Percentiles rank a stretch among this genome's conserved stretches.
Conservation (phyloP, 192 early-diverging fungal species). For the Gorgonomyces haynaldii region DNA sequence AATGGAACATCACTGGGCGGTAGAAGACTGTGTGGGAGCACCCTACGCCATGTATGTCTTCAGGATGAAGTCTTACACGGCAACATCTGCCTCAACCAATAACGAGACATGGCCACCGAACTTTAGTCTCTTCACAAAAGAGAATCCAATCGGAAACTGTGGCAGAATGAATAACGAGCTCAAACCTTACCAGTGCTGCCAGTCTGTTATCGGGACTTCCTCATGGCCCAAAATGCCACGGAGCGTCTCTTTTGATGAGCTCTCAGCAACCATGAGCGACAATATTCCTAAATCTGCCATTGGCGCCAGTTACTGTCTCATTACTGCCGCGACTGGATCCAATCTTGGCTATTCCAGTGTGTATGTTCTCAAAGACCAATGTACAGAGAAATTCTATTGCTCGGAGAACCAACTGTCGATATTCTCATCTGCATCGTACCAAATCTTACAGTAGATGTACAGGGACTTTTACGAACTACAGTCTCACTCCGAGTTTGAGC, state of each 20-base stretch:
- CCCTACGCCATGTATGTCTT: not conserved
- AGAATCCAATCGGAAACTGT: not conserved
- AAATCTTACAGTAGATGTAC: too few species aligned
- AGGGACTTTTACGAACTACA: too few species aligned
- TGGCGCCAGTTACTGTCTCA: not conserved
- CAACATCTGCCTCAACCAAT: not conserved
- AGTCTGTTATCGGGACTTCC: too few species aligned
- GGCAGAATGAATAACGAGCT: slow-evolving; percentile 8
- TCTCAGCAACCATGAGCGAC: not conserved
- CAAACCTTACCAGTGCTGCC: slow-evolving; percentile 8
- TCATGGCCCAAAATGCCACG: too few species aligned
- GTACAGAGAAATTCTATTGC: not conserved
- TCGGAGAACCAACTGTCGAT: too few species aligned
- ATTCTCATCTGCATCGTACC: too few species aligned
- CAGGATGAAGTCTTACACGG: not conserved
- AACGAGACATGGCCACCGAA: slow-evolving; percentile 4
- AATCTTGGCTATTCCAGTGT: not conserved
- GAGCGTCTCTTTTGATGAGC: slow-evolving; percentile 3
- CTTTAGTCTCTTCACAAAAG: not conserved
- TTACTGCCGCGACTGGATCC: not conserved
- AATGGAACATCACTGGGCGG: not conserved
- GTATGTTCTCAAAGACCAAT: not conserved
- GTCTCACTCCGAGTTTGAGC: too few species aligned
- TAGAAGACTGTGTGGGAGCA: not conserved
- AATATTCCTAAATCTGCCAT: slow-evolving; percentile 3